phyloP scores from a whole-genome alignment of 257 asterid species.

The Solanum appendiculatum region DNA sequence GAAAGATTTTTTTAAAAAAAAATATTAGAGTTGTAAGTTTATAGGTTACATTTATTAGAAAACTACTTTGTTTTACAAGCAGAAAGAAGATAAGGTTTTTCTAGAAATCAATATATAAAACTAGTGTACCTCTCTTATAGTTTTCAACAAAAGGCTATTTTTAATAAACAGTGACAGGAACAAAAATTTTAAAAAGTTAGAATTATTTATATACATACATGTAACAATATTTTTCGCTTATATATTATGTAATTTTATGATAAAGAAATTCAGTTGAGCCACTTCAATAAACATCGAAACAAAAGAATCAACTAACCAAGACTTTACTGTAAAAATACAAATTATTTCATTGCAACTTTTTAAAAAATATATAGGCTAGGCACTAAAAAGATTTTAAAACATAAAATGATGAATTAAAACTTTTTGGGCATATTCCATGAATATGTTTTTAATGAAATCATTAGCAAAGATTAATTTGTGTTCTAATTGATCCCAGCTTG shows the following conservation, averaged over 20 bases:
- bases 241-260: neutral
- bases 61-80: neutral
- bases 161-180: neutral
- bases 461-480: constrained; percentile 13
- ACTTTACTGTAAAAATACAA: neutral
- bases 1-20: too few relatives aligned
- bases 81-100: neutral
- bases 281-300: neutral
- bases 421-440: constrained; percentile 26
- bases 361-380: neutral
- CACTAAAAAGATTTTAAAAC: neutral
- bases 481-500: constrained; percentile 16
- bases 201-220: neutral
- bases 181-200: neutral
- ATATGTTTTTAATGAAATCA: constrained; percentile 2
- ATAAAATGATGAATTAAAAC: neutral
- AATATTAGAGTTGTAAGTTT: neutral
- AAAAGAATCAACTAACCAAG: neutral
- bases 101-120: neutral
- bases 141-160: neutral
- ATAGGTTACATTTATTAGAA: neutral
- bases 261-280: neutral
- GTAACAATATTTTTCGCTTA: too few relatives aligned
- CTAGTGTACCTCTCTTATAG: neutral
- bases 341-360: neutral